Evolutionary conservation across 2,329 filamentous ascomycete genomes (phyloP), one percentile per base, ranked within the genome.

Genomic region (Chaetoscypha palmicola): DNA sequence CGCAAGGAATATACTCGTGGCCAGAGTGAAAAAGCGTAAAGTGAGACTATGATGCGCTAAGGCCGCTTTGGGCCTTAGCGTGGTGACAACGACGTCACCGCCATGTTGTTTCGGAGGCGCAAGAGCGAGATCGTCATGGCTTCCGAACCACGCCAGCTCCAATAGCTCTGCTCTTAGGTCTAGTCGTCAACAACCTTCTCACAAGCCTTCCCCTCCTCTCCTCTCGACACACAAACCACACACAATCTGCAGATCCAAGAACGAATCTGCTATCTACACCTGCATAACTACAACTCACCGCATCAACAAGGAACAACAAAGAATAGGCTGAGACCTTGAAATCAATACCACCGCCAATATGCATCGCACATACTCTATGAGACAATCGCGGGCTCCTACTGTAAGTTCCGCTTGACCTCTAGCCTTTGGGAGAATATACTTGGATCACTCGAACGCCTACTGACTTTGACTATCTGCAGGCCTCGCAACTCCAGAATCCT

Each of bases 291-390:
- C 10, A n/a, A 4, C 10, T 16, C 3, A 34, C 19, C 32, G 17
- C 14, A n/a, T 17, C 4, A 10, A n/a, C 12, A 11, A 31, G 5
- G 19, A 19, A 31, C 14, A 22, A 11, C n/a, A n/a, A 17, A 34
- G 4, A n/a, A 34, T 16, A 16, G 24, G 12, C 24, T 8, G 28
- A 14, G 12, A 34, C n/a, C 17, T 19, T 17, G 20, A 19, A 19
- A 26, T 14, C n/a, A 16, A 4, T 11, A 5, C 28, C 32, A 20
- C 42, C 38, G 31, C 32, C 47, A 70, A 50, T 45, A 98, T 98
- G 91, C 92, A 98, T 79, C 89, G 91, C 67, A 96, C 92, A 55
- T 98, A 97, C 68, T 95, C 89, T 61, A 94, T 96, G 92, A 90
- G 92, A 83, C 86, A 94, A 70, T 84, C 86, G 68, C 83, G 92